Conservation (phyloP, 176 grass and related monocot genomes). For the Lolium multiflorum region DNA sequence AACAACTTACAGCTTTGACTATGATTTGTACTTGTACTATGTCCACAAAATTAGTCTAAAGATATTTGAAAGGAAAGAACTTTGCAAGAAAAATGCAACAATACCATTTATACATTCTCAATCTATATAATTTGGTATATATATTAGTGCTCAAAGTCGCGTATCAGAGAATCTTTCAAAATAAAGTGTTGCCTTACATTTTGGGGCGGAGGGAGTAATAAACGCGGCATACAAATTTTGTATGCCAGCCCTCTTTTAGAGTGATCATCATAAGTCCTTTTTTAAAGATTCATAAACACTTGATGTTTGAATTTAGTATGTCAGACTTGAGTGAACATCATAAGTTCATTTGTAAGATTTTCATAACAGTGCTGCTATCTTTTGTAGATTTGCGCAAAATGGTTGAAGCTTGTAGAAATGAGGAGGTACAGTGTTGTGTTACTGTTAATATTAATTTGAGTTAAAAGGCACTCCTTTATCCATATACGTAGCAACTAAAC, state of each 20-base stretch:
- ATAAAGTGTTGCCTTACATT: no score
- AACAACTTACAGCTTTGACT: no score
- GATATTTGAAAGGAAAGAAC: no score
- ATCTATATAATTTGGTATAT: no score
- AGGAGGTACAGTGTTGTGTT: conserved; percentile 70
- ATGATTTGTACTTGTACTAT: no score
- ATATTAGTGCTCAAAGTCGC: no score
- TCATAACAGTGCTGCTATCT: conserved; percentile 37
- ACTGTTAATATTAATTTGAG: conserved; percentile 19
- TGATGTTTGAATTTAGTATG: background rate
- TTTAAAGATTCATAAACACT: no score
- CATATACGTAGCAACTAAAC: background rate
- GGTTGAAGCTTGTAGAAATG: conserved; percentile 69
- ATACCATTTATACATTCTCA: no score
- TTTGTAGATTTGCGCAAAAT: conserved; percentile 76
- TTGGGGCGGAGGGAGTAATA: no score
- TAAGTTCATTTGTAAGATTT: conserved; percentile 29
- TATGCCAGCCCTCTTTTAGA: background rate
- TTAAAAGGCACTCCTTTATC: background rate
- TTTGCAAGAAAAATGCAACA: no score
- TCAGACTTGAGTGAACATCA: background rate
- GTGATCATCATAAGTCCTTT: background rate
- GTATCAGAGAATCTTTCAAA: no score
- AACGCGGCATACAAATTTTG: background rate
- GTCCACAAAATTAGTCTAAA: no score